A percentile compares a stretch with the other conserved stretches of the same genome.
These are phyloP conservation scores for Septoria linicola DNA, from an alignment of 2,329 filamentous ascomycete species.

Conservation along the genomic window DNA sequence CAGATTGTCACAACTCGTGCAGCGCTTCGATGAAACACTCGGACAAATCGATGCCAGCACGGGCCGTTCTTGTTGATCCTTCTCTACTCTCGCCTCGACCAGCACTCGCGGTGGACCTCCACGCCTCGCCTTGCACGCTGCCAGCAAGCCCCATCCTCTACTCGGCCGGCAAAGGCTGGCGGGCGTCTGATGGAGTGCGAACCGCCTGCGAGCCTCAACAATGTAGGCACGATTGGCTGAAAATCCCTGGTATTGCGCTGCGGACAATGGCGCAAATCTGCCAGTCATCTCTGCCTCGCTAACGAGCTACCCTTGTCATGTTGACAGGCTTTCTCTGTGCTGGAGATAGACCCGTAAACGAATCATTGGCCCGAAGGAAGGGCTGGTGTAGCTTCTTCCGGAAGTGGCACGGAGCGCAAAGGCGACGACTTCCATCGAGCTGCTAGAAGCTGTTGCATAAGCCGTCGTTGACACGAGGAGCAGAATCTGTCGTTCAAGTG, in stretches of 20 bases:
- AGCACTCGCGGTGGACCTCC: conserved; percentile 4
- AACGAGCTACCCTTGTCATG: conserved; percentile 21
- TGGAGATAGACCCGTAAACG: conserved; percentile 24
- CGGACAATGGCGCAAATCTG: conserved; percentile 23
- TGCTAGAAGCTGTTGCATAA: neutral
- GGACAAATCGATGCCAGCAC: conserved; percentile 16
- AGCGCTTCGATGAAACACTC: conserved; percentile 18
- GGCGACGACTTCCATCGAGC: neutral
- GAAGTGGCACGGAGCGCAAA: conserved; percentile 11
- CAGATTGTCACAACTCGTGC: conserved; percentile 23
- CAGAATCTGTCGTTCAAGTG: neutral
- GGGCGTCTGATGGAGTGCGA: conserved; percentile 21
- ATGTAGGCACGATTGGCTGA: conserved; percentile 8
- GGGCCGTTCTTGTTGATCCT: conserved; percentile 9
- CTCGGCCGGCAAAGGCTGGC: conserved; percentile 17
- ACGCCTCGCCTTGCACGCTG: conserved; percentile 14
- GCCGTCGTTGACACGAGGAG: neutral
- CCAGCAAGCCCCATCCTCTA: conserved; percentile 14
- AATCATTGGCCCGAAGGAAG: conserved; percentile 21
- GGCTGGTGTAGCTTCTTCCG: conserved; percentile 8
- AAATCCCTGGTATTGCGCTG: conserved; percentile 19
- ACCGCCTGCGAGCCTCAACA: conserved; percentile 22
- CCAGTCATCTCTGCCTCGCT: conserved; percentile 23
- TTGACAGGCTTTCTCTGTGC: conserved; percentile 18
- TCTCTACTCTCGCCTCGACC: conserved; percentile 11